A percentile compares a stretch with the other conserved stretches of the same genome.
Evolutionary conservation across 78 protist genomes (phyloP).

Genomic region (Emiliania huxleyi): DNA sequence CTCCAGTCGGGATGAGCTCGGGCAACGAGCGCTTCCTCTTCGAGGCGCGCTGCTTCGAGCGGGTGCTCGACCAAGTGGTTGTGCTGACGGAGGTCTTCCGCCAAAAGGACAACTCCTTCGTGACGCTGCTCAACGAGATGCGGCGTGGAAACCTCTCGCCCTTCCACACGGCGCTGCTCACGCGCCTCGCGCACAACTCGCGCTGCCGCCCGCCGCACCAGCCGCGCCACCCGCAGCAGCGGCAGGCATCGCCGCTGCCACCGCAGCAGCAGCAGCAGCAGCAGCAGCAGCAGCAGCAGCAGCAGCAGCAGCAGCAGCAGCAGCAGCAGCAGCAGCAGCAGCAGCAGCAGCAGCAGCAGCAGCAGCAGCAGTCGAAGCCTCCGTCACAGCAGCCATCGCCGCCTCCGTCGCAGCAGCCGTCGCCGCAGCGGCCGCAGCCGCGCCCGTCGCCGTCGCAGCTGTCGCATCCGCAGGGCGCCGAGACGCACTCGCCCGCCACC

Average conservation of each 20-base stretch:
- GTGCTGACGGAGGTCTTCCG: constrained; percentile 7
- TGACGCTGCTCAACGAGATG: constrained; percentile 12
- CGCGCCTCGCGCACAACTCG: background rate
- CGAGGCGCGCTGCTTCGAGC: background rate
- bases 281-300: background rate
- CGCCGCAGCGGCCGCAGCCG: too few relatives aligned
- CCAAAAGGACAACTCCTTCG: background rate
- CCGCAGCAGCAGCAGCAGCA: background rate
- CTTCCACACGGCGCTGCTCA: background rate
- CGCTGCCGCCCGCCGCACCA: background rate
- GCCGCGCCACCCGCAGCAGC: background rate
- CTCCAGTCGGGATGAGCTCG: background rate
- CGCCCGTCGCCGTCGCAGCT: too few relatives aligned
- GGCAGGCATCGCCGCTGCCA: background rate
- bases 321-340: background rate
- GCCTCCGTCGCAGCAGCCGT: too few relatives aligned
- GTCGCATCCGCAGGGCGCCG: too few relatives aligned
- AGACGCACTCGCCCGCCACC: too few relatives aligned
- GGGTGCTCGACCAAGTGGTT: background rate
- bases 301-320: background rate
- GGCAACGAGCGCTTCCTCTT: background rate
- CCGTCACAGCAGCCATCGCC: too few relatives aligned
- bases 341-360: background rate
- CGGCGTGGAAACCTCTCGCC: background rate
- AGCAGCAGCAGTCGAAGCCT: background rate